phyloP scores from a whole-genome alignment of 2,329 filamentous ascomycete species.

The Sarocladiaceae sp. region DNA sequence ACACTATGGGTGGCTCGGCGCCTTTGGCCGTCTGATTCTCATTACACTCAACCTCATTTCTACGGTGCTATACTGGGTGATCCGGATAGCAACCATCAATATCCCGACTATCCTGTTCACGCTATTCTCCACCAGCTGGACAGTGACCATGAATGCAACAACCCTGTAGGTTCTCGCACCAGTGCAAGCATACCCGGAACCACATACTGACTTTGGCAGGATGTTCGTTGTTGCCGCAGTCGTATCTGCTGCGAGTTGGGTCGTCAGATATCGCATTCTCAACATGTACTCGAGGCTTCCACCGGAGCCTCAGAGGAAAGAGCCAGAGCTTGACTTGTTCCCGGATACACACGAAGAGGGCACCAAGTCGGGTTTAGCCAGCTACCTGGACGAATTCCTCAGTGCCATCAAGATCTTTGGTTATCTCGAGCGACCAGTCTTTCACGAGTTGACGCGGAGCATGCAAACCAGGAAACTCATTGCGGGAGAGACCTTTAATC shows the following conservation, averaged over 20 bases:
- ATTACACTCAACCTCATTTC: constrained; percentile 52
- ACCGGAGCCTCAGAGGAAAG: constrained; percentile 91
- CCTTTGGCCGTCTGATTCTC: constrained; percentile 52
- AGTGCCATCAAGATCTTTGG: constrained; percentile 99
- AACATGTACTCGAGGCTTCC: constrained; percentile 96
- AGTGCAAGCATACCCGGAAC: constrained; percentile 14
- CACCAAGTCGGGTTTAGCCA: constrained; percentile 86
- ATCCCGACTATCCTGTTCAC: constrained; percentile 86
- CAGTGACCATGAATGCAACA: constrained; percentile 97
- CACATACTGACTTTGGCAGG: constrained; percentile 32
- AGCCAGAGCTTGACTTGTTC: constrained; percentile 92
- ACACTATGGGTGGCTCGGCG: constrained; percentile 52
- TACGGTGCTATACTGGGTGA: constrained; percentile 67
- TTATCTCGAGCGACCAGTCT: constrained; percentile 92
- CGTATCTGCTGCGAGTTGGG: constrained; percentile 85
- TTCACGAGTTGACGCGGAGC: constrained; percentile 93
- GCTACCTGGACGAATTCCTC: constrained; percentile 95
- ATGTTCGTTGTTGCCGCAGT: constrained; percentile 74
- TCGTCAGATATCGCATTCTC: constrained; percentile 90
- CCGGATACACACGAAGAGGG: constrained; percentile 89
- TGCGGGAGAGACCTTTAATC: constrained; percentile 87
- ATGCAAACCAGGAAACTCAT: constrained; percentile 98
- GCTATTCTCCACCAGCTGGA: constrained; percentile 86
- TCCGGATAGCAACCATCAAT: constrained; percentile 84
- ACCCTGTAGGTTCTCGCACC: constrained; percentile 65